Evolutionary conservation across 2,329 filamentous ascomycete species (phyloP).

Genomic region (Fusarium decemcellulare): DNA sequence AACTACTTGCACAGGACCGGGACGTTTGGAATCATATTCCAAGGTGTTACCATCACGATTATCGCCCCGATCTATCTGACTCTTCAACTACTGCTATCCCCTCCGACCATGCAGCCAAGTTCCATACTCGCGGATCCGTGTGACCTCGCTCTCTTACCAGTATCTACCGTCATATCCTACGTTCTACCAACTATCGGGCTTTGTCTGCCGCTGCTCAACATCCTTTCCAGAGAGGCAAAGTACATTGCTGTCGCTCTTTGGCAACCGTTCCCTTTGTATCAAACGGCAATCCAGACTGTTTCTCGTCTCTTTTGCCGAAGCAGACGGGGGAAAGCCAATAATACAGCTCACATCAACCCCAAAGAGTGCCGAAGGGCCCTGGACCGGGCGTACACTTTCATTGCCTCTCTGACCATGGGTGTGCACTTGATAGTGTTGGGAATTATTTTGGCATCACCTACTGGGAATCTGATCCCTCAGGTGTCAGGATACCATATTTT

Average conservation of each 20-base stretch:
- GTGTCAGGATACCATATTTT: conserved; percentile 32
- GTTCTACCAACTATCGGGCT: conserved; percentile 29
- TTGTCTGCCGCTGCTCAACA: conserved; percentile 25
- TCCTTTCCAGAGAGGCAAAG: conserved; percentile 14
- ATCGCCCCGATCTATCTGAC: conserved; percentile 38
- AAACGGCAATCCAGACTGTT: conserved; percentile 10
- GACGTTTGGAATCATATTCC: conserved; percentile 37
- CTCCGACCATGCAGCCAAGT: background rate
- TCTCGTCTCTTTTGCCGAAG: background rate
- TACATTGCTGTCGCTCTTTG: conserved; percentile 31
- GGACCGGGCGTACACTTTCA: conserved; percentile 24
- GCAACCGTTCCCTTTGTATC: conserved; percentile 40
- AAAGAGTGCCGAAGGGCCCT: conserved; percentile 7
- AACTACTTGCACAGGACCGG: conserved; percentile 25
- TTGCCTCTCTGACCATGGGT: background rate
- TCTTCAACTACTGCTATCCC: conserved; percentile 32
- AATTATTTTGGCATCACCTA: conserved; percentile 12
- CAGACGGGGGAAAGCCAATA: background rate
- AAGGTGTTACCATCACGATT: conserved; percentile 37
- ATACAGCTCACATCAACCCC: background rate
- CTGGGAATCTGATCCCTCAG: background rate
- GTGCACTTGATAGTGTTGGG: conserved; percentile 27
- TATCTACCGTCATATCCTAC: conserved; percentile 34
- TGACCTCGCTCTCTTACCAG: conserved; percentile 29
- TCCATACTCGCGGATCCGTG: conserved; percentile 23